Percentiles rank a stretch among this genome's conserved stretches.
Evolutionary conservation across 108 stramenopile species (phyloP).

Genomic region (Cyclotella sp.): DNA sequence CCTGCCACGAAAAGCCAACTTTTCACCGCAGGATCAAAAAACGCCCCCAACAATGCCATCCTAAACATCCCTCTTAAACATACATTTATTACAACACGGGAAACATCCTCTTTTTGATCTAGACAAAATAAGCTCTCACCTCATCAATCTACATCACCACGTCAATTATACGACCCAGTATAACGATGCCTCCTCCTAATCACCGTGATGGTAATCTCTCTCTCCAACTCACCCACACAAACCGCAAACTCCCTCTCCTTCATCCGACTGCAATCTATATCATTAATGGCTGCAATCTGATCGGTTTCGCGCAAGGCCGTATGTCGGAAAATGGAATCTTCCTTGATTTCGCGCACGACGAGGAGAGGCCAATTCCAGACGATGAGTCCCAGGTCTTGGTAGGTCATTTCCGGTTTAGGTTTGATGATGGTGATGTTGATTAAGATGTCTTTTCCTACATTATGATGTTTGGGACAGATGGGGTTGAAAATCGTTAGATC

Average conservation of each 20-base stretch:
- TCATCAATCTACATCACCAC: no score
- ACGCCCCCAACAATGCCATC: no score
- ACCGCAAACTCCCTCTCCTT: conserved; percentile 34
- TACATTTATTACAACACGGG: no score
- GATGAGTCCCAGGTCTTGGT: conserved; percentile 48
- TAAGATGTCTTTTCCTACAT: conserved; percentile 36
- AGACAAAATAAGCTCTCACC: no score
- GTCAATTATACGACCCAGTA: conserved; percentile 1
- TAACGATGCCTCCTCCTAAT: conserved; percentile 53
- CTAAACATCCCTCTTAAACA: no score
- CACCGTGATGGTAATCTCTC: conserved; percentile 54
- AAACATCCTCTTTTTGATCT: no score
- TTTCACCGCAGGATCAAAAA: no score
- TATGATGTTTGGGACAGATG: neutral
- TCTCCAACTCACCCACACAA: conserved; percentile 37
- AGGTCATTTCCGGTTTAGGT: conserved; percentile 53
- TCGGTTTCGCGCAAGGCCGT: conserved; percentile 50
- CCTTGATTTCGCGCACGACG: conserved; percentile 43
- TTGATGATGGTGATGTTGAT: conserved; percentile 61
- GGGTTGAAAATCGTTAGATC: neutral
- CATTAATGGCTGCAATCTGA: conserved; percentile 56
- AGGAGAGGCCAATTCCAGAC: conserved; percentile 60
- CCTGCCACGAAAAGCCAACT: no score
- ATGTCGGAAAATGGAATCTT: conserved; percentile 42
- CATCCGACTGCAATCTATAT: conserved; percentile 50